Evolutionary conservation across 352 stramenopile species (phyloP).

Genomic region (Pythium vanterpoolii): DNA sequence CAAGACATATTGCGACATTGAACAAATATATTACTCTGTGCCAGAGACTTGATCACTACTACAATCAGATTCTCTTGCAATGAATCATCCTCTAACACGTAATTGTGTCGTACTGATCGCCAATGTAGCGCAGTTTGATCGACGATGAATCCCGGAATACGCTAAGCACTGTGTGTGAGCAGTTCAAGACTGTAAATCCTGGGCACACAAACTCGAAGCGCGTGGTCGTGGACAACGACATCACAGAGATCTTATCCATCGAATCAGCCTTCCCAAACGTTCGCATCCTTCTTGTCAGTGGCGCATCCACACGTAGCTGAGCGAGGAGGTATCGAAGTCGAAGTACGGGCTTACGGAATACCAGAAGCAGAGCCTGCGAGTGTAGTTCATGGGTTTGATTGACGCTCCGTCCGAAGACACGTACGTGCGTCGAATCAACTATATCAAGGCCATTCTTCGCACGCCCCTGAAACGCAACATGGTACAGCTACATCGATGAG

Average conservation of each 20-base stretch:
- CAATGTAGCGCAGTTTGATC: constrained; percentile 33
- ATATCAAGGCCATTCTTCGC: background rate
- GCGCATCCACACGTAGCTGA: background rate
- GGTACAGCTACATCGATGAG: constrained; percentile 2
- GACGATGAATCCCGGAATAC: constrained; percentile 21
- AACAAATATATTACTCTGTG: too few relatives aligned
- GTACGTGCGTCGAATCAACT: background rate
- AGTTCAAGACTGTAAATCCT: background rate
- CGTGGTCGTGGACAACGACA: constrained; percentile 15
- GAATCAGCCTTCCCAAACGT: background rate
- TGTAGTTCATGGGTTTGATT: background rate
- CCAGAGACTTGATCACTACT: too few relatives aligned
- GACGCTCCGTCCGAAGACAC: background rate
- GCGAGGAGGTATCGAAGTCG: background rate
- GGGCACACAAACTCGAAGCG: constrained; percentile 16
- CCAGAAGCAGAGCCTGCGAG: constrained; percentile 2
- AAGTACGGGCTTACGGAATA: constrained; percentile 8
- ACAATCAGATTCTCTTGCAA: too few relatives aligned
- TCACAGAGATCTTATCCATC: constrained; percentile 2
- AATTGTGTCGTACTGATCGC: too few relatives aligned
- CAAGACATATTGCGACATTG: too few relatives aligned
- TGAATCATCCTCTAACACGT: too few relatives aligned
- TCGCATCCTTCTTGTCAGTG: background rate
- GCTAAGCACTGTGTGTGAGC: constrained; percentile 19
- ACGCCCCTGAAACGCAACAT: background rate